Evolutionary conservation across 768 basidiomycete genomes (phyloP).

Genomic region (Strobilomyces echinocephalus): DNA sequence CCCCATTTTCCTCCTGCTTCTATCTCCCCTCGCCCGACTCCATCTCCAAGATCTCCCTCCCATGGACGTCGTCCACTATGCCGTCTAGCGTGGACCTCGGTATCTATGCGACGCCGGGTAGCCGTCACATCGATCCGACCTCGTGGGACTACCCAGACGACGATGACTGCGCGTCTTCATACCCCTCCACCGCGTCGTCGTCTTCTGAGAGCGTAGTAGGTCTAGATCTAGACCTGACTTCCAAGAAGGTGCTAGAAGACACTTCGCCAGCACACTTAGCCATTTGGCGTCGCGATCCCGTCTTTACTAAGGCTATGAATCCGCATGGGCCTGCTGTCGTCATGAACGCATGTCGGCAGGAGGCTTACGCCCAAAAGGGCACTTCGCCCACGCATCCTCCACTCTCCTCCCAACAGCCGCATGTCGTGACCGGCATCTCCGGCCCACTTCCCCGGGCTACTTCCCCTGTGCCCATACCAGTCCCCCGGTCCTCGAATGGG

Average conservation of each 20-base stretch:
- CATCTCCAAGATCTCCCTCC: conserved; percentile 33
- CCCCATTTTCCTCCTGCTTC: conserved; percentile 54
- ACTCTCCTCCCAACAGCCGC: conserved; percentile 14
- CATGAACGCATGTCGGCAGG: conserved; percentile 25
- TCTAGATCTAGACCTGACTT: conserved; percentile 28
- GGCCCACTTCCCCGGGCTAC: conserved; percentile 21
- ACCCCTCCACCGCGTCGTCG: conserved; percentile 41
- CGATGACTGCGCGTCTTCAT: conserved; percentile 42
- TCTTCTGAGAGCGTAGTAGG: conserved; percentile 34
- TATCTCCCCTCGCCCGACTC: conserved; percentile 46
- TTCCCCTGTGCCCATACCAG: conserved; percentile 28
- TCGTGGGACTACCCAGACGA: conserved; percentile 45
- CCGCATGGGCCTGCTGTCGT: conserved; percentile 23
- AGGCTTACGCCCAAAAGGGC: conserved; percentile 11
- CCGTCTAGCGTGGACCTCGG: conserved; percentile 37
- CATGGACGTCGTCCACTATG: conserved; percentile 32
- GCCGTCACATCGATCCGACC: conserved; percentile 47
- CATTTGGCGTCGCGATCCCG: conserved; percentile 30
- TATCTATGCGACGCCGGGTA: conserved; percentile 39
- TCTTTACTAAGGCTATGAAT: conserved; percentile 24
- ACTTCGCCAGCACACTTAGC: conserved; percentile 29
- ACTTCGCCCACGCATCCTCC: conserved; percentile 9
- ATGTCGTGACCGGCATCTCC: conserved; percentile 5
- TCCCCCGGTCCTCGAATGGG: conserved; percentile 27
- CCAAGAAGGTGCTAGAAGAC: conserved; percentile 30